phyloP scores from a whole-genome alignment of 257 asterid species.

The Cruciata laevipes region DNA sequence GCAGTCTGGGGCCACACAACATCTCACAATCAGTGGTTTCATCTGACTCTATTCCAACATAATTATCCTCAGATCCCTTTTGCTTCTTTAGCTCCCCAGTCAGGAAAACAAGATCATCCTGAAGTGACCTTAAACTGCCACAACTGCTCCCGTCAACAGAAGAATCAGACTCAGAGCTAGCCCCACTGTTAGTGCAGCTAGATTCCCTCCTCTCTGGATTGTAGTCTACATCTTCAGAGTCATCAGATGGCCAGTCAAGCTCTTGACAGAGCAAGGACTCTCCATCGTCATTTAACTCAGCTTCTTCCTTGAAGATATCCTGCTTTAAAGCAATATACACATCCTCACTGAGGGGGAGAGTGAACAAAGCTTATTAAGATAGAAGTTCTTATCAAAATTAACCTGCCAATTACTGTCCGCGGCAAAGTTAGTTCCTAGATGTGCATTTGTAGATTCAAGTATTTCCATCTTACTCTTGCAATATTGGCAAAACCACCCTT shows the following conservation, averaged over 20 bases:
- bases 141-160: slow-evolving; percentile 43
- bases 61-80: slow-evolving; percentile 26
- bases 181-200: slow-evolving; percentile 36
- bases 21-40: slow-evolving; percentile 49
- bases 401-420: slow-evolving; percentile 87
- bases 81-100: slow-evolving; percentile 30
- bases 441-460: slow-evolving; percentile 90
- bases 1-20: slow-evolving; percentile 55
- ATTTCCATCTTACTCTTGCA: slow-evolving; percentile 88
- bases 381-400: slow-evolving; percentile 14
- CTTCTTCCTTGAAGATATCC: slow-evolving; percentile 95
- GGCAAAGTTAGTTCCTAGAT: slow-evolving; percentile 84
- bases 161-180: slow-evolving; percentile 44
- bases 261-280: slow-evolving; percentile 43
- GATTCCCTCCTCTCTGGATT: slow-evolving; percentile 60
- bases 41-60: slow-evolving; percentile 52
- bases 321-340: slow-evolving; percentile 26
- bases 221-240: slow-evolving; percentile 88
- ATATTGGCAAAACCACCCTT: slow-evolving; percentile 96
- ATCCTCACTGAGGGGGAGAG: slow-evolving; percentile 12
- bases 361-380: slow-evolving; percentile 7
- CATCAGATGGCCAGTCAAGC: slow-evolving; percentile 97
- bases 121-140: slow-evolving; percentile 66
- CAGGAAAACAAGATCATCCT: slow-evolving; percentile 45
- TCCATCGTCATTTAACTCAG: slow-evolving; percentile 60